Conservation (phyloP, 2,329 filamentous ascomycete genomes). For the Fusarium udum region DNA sequence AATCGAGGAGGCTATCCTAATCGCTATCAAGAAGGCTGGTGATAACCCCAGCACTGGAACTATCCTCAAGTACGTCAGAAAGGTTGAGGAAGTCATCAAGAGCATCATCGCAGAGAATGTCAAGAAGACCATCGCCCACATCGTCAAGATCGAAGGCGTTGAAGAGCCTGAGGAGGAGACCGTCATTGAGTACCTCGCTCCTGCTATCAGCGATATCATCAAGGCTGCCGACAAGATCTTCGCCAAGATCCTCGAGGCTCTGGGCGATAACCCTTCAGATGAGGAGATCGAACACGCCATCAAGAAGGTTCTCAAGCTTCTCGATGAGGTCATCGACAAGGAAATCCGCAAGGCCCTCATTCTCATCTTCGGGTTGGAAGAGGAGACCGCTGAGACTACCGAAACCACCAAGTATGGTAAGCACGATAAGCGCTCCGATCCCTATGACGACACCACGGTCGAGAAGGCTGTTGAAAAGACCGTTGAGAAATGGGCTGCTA, state of each 20-base stretch:
- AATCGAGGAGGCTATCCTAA: slow-evolving; percentile 7
- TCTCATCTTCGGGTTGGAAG: slow-evolving; percentile 9
- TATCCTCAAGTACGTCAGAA: neutral
- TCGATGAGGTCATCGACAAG: slow-evolving; percentile 15
- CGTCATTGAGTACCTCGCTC: neutral
- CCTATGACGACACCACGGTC: slow-evolving; percentile 18
- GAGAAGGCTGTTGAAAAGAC: slow-evolving; percentile 25
- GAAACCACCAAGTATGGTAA: neutral
- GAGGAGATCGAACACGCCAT: neutral
- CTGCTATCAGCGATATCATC: neutral
- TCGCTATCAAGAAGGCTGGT: neutral
- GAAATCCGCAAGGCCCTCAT: slow-evolving; percentile 16
- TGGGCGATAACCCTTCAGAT: slow-evolving; percentile 1
- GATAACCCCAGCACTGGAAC: neutral
- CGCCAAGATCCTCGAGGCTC: neutral
- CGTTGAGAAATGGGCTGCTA: slow-evolving; percentile 9
- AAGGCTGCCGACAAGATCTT: slow-evolving; percentile 10
- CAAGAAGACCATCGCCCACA: neutral
- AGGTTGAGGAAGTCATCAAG: slow-evolving; percentile 13
- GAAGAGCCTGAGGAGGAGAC: neutral
- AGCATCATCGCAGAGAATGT: slow-evolving; percentile 5
- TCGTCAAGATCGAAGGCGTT: slow-evolving; percentile 7
- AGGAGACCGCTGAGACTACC: neutral
- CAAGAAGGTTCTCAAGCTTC: slow-evolving; percentile 8
- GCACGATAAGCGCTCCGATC: slow-evolving; percentile 4